Evolutionary conservation across 257 asterid species (phyloP), one percentile per base, ranked within the genome.

Genomic region (Sherardia arvensis): DNA sequence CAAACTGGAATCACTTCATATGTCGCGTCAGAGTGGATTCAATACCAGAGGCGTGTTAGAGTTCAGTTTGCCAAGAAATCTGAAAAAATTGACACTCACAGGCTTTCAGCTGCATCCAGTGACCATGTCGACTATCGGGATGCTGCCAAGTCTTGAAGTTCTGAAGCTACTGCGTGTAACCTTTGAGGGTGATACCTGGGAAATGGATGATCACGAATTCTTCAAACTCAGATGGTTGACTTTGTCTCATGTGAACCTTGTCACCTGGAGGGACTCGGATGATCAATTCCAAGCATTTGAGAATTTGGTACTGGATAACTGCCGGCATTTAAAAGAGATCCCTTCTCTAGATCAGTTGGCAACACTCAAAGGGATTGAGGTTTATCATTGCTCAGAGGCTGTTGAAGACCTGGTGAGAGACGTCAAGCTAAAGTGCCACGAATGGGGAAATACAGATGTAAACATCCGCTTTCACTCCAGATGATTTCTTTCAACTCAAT

Each of bases 151-250:
- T 28, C 70, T 66, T 36, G 63, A 66, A 29, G 70, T 64, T 23
- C 65, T 70, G 25, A 64, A 63, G 47, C 25, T 64, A 47, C 6
- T 3, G 2, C 28, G 20, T 2, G 23, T 38, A 26, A 4, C 25
- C 0, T 48, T 65, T 25, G 66, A 48, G 11, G 71, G 53, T 1
- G 27, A 28, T 14, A 38, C 5, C 17, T 71, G 67, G 67, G 38
- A 51, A 3, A 56, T 57, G n/a, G 26, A 49, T 32, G 70, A 48
- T 3, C 54, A 20, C 1, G 65, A 57, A 15, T 64, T 71, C 54
- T 17, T 21, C 10, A 28, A 56, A 3, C 58, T 69, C 2, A 69
- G 25, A 36, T 51, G 54, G 69, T n/a, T 69, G 65, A 62, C 56
- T 15, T 2, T 69, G 54, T 12, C 18, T 14, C 1, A 4, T 3